Evolutionary conservation across 2,329 filamentous ascomycete genomes (phyloP).

Genomic region (Venturia pyrina): DNA sequence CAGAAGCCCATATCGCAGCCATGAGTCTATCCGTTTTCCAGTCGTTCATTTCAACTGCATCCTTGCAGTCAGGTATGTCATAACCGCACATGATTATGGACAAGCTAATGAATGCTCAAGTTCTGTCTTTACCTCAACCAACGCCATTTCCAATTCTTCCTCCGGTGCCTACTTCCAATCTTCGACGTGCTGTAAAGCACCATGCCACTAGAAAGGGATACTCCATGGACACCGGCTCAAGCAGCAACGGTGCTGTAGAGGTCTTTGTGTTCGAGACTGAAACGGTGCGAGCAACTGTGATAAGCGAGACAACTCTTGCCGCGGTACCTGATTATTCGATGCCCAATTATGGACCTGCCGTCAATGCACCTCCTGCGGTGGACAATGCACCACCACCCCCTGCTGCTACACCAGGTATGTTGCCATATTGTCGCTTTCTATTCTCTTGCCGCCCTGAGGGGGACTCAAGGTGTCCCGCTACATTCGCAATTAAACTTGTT

Average conservation of each 20-base stretch:
- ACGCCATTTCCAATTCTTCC: background rate
- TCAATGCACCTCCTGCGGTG: background rate
- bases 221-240: background rate
- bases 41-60: background rate
- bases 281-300: background rate
- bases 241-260: background rate
- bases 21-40: background rate
- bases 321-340: background rate
- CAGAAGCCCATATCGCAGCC: background rate
- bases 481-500: background rate
- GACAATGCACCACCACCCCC: background rate
- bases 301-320: background rate
- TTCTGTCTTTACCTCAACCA: background rate
- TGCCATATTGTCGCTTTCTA: background rate
- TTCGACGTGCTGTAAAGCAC: background rate
- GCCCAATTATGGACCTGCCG: too few species aligned
- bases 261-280: background rate
- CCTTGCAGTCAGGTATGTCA: background rate
- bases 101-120: background rate
- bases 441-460: background rate
- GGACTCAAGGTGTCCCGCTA: background rate
- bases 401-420: background rate
- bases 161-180: background rate
- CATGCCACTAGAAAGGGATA: accelerated
- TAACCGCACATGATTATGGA: too few species aligned